Conservation (phyloP, 192 early-diverging fungal genomes). For the Entophlyctis luteolus region DNA sequence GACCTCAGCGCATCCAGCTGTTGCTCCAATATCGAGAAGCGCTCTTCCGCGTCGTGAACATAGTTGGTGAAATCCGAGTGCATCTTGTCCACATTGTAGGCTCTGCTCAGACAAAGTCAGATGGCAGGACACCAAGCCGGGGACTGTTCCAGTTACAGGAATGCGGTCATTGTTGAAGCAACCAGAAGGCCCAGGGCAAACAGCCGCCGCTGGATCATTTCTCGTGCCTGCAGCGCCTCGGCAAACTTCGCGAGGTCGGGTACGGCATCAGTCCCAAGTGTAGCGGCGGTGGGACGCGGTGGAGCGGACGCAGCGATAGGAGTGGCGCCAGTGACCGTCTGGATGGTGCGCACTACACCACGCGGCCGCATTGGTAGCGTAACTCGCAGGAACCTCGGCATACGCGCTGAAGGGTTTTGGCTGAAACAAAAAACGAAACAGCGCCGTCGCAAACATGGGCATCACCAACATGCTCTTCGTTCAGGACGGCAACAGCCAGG, state of each 20-base stretch:
- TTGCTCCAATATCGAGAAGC: conserved; percentile 6
- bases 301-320: conserved; percentile 1
- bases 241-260: background rate
- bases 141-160: background rate
- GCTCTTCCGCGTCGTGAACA: conserved; percentile 6
- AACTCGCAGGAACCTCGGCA: background rate
- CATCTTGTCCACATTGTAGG: background rate
- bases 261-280: background rate
- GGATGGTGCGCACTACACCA: background rate
- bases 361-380: too few species aligned
- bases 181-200: conserved; percentile 15
- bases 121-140: background rate
- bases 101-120: background rate
- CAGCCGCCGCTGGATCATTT: background rate
- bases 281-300: too few species aligned
- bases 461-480: background rate
- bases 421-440: background rate
- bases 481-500: conserved; percentile 10
- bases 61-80: background rate
- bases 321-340: background rate
- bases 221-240: background rate
- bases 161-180: background rate
- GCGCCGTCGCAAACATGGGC: background rate
- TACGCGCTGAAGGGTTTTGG: background rate
- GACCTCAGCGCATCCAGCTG: background rate